phyloP scores from a whole-genome alignment of 192 early-diverging fungal species.

The Bifiguratus adelaidae region DNA sequence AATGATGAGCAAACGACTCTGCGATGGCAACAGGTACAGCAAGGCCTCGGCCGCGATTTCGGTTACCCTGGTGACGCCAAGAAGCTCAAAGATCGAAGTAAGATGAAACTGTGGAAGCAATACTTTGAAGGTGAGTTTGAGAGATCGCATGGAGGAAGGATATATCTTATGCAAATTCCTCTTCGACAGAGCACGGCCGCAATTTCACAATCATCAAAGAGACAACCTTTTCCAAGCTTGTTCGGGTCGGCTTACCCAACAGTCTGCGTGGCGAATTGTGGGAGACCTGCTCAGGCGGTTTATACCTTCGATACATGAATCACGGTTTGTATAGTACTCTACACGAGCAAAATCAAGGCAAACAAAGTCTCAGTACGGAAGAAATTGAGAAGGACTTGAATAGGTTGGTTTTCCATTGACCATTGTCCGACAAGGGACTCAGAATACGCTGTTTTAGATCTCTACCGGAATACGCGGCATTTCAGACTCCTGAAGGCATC shows the following conservation, averaged over 20 bases:
- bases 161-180: background rate
- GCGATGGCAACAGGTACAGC: slow-evolving; percentile 5
- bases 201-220: slow-evolving; percentile 77
- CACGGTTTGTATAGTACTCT: slow-evolving; percentile 71
- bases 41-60: slow-evolving; percentile 63
- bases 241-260: slow-evolving; percentile 84
- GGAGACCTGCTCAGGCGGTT: slow-evolving; percentile 85
- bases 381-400: slow-evolving; percentile 97
- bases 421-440: no score
- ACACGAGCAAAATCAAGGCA: slow-evolving; percentile 56
- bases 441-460: slow-evolving; percentile 54
- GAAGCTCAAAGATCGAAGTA: slow-evolving; percentile 59
- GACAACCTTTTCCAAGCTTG: slow-evolving; percentile 79
- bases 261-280: slow-evolving; percentile 85
- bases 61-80: slow-evolving; percentile 64
- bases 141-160: background rate
- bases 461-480: slow-evolving; percentile 88
- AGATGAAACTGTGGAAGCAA: slow-evolving; percentile 63
- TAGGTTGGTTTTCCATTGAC: slow-evolving; percentile 21
- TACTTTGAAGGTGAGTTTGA: slow-evolving; percentile 51
- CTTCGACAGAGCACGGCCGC: slow-evolving; percentile 58
- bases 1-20: slow-evolving; percentile 27
- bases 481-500: slow-evolving; percentile 87
- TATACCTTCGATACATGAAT: slow-evolving; percentile 80
- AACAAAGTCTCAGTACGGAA: slow-evolving; percentile 69